These are phyloP conservation scores for Pilatotrama ljubarskyi DNA, from an alignment of 768 basidiomycete species.

Conservation along the genomic window DNA sequence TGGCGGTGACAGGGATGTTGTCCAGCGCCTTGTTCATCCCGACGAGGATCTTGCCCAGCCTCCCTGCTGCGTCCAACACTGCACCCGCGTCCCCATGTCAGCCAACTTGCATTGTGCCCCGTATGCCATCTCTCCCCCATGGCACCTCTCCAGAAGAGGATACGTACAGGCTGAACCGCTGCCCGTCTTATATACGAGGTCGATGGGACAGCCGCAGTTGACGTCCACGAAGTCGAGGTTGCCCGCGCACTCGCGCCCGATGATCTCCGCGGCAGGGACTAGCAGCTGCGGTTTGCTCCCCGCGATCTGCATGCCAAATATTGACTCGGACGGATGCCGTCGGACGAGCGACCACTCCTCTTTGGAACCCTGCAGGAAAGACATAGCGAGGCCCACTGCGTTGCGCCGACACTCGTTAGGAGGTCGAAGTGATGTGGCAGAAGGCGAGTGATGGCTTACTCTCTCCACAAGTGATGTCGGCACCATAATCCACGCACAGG, in stretches of 20 bases:
- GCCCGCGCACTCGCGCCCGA: conserved; percentile 64
- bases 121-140: too few relatives aligned
- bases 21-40: conserved; percentile 93
- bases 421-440: background rate
- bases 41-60: conserved; percentile 81
- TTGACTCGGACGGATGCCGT: conserved; percentile 81
- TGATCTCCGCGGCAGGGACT: conserved; percentile 78
- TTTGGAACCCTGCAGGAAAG: conserved; percentile 83
- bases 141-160: background rate
- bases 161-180: conserved; percentile 76
- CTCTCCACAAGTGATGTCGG: conserved; percentile 94
- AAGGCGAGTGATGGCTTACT: conserved; percentile 46
- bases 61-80: conserved; percentile 84
- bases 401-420: background rate
- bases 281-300: conserved; percentile 83
- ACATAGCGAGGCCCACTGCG: conserved; percentile 88
- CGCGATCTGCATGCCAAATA: conserved; percentile 91
- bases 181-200: conserved; percentile 88
- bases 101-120: too few relatives aligned
- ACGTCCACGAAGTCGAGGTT: conserved; percentile 90
- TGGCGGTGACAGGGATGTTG: conserved; percentile 88
- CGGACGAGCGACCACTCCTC: conserved; percentile 95
- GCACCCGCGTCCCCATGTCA: background rate
- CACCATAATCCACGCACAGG: conserved; percentile 82
- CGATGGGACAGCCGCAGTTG: conserved; percentile 97